These are phyloP conservation scores for Nicotiana rustica DNA, from an alignment of 305 asterid genomes.

Conservation along the genomic window DNA sequence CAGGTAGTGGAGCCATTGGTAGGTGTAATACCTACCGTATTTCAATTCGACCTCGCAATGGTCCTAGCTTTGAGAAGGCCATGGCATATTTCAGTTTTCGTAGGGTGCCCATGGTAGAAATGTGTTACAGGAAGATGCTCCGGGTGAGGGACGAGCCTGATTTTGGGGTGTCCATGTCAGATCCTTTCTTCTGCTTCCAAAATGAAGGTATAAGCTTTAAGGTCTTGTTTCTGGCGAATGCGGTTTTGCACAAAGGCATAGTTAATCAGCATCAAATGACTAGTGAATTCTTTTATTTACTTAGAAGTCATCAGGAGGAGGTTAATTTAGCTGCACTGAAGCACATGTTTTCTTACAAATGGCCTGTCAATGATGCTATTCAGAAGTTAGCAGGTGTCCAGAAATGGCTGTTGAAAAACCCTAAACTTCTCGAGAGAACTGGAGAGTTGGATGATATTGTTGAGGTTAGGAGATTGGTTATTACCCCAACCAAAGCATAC, in stretches of 20 bases:
- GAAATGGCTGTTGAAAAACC: constrained; percentile 67
- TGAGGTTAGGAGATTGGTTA: constrained; percentile 78
- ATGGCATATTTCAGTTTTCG: constrained; percentile 53
- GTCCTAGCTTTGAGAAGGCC: constrained; percentile 53
- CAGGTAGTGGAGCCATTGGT: constrained; percentile 81
- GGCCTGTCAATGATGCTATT: constrained; percentile 66
- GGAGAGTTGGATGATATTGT: constrained; percentile 62
- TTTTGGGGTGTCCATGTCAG: constrained; percentile 59
- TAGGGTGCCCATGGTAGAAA: constrained; percentile 51
- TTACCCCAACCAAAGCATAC: constrained; percentile 85
- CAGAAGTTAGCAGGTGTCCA: constrained; percentile 55
- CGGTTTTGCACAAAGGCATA: constrained; percentile 78
- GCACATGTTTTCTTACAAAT: constrained; percentile 67
- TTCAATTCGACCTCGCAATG: constrained; percentile 63
- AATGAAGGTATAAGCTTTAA: constrained; percentile 60
- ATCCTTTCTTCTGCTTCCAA: constrained; percentile 74
- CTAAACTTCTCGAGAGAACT: constrained; percentile 66
- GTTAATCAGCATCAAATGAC: constrained; percentile 86
- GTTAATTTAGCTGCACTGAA: constrained; percentile 65
- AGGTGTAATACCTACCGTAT: constrained; percentile 77
- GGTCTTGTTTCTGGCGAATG: constrained; percentile 75
- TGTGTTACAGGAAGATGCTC: constrained; percentile 33
- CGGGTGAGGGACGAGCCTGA: constrained; percentile 63
- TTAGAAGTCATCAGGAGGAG: constrained; percentile 65
- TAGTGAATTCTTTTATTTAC: constrained; percentile 56